Conservation (phyloP, 176 grass and related monocot species). For the Eragrostis curvula region DNA sequence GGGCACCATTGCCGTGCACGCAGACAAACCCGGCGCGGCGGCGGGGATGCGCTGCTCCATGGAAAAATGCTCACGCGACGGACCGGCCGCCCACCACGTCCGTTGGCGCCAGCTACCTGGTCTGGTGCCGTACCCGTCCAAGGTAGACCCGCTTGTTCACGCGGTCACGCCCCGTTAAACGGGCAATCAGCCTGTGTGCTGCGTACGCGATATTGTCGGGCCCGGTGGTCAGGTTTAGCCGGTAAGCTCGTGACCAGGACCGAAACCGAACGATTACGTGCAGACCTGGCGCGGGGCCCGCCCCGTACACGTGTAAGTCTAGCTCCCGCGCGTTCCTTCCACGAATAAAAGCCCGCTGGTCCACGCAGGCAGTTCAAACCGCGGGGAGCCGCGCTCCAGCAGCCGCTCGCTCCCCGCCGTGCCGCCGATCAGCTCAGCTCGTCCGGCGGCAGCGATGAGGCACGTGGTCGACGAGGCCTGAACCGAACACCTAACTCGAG, state of each 20-base stretch:
- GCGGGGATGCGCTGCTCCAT: too few relatives aligned
- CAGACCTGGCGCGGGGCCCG: not conserved
- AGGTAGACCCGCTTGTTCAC: not conserved
- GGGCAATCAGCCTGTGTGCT: not conserved
- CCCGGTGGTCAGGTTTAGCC: not conserved
- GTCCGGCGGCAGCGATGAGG: not conserved
- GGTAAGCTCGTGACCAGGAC: not conserved
- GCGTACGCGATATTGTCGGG: not conserved
- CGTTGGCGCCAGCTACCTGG: too few relatives aligned
- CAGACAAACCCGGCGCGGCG: not conserved
- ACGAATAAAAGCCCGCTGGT: too few relatives aligned
- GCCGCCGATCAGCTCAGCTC: not conserved
- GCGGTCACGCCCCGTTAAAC: not conserved
- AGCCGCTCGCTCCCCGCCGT: too few relatives aligned
- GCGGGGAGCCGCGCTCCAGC: not conserved
- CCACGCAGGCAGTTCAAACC: constrained; percentile 19
- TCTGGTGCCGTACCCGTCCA: not conserved
- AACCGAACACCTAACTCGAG: not conserved
- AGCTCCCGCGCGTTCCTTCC: not conserved
- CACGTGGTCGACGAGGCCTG: not conserved
- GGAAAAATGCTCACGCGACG: too few relatives aligned
- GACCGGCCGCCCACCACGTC: too few relatives aligned
- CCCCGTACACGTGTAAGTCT: not conserved
- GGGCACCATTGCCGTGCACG: not conserved
- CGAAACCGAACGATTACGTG: not conserved